A percentile compares a stretch with the other conserved stretches of the same genome.
phyloP scores from a whole-genome alignment of 106 monocot species.

The Vanilla planifolia region DNA sequence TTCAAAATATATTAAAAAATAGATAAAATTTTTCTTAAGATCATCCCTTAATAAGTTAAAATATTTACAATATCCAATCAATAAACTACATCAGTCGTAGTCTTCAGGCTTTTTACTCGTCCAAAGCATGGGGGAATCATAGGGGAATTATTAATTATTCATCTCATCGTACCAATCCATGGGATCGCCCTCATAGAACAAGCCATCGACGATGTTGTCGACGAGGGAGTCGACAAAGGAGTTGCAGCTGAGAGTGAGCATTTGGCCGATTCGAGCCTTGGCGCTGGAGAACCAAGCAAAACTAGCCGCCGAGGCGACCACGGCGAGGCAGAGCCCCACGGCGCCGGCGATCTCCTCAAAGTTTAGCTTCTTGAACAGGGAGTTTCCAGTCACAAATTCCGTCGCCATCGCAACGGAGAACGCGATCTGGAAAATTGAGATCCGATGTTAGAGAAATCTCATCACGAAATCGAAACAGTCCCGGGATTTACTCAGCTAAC shows the following conservation, averaged over 20 bases:
- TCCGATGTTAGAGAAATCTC: background rate
- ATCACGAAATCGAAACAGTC: too few species aligned
- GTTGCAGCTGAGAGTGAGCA: conserved; percentile 73
- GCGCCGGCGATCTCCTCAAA: conserved; percentile 65
- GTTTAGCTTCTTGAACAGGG: conserved; percentile 86
- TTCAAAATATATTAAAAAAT: too few species aligned
- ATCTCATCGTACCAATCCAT: conserved; percentile 59
- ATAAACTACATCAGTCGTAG: too few species aligned
- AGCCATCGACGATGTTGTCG: conserved; percentile 81
- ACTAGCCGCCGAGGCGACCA: conserved; percentile 47
- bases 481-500: too few species aligned
- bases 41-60: too few species aligned
- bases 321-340: conserved; percentile 54
- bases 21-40: too few species aligned
- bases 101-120: too few species aligned
- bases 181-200: conserved; percentile 67
- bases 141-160: background rate
- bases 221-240: conserved; percentile 79
- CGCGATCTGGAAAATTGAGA: conserved; percentile 36
- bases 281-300: conserved; percentile 78
- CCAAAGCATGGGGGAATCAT: background rate
- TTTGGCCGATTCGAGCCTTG: conserved; percentile 43
- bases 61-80: too few species aligned
- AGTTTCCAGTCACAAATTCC: conserved; percentile 74
- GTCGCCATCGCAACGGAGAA: conserved; percentile 59